A percentile compares a stretch with the other conserved stretches of the same genome.
These are phyloP conservation scores for Davidsoniella virescens DNA, from an alignment of 2,329 filamentous ascomycete species.

Conservation along the genomic window DNA sequence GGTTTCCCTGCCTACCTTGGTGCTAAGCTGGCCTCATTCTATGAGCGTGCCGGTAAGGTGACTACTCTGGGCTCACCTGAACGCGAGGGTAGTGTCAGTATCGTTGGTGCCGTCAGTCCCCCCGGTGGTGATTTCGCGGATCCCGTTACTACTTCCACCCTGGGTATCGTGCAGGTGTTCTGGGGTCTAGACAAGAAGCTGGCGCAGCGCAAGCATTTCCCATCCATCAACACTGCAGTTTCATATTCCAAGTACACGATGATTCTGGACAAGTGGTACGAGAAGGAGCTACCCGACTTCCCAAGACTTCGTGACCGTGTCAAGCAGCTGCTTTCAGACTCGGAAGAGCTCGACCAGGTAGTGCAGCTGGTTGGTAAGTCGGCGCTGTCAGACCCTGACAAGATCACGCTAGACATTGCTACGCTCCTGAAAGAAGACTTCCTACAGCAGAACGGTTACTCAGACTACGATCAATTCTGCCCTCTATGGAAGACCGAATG, in stretches of 20 bases:
- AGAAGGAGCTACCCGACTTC: conserved; percentile 87
- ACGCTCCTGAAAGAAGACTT: conserved; percentile 95
- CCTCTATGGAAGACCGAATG: conserved; percentile 99
- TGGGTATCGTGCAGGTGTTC: conserved; percentile 97
- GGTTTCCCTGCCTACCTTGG: conserved; percentile 96
- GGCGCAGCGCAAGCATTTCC: conserved; percentile 97
- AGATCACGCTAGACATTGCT: conserved; percentile 92
- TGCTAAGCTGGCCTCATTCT: conserved; percentile 96
- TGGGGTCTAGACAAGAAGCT: conserved; percentile 99
- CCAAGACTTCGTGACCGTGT: conserved; percentile 83
- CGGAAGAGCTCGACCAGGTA: conserved; percentile 94
- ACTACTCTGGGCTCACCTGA: conserved; percentile 75
- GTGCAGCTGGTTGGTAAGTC: conserved; percentile 97
- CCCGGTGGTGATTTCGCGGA: conserved; percentile 99
- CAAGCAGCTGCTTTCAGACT: conserved; percentile 83
- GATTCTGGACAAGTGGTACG: conserved; percentile 84
- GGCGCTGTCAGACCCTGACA: conserved; percentile 87
- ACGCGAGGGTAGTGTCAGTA: conserved; percentile 82
- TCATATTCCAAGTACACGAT: conserved; percentile 96
- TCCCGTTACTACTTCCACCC: conserved; percentile 82
- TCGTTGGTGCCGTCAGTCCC: conserved; percentile 92
- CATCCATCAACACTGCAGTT: conserved; percentile 85
- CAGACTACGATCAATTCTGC: conserved; percentile 97
- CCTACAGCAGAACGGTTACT: conserved; percentile 97
- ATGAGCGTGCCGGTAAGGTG: conserved; percentile 89